phyloP scores from a whole-genome alignment of 371 early-diverging fungal species.

The Furculomyces boomerangus region DNA sequence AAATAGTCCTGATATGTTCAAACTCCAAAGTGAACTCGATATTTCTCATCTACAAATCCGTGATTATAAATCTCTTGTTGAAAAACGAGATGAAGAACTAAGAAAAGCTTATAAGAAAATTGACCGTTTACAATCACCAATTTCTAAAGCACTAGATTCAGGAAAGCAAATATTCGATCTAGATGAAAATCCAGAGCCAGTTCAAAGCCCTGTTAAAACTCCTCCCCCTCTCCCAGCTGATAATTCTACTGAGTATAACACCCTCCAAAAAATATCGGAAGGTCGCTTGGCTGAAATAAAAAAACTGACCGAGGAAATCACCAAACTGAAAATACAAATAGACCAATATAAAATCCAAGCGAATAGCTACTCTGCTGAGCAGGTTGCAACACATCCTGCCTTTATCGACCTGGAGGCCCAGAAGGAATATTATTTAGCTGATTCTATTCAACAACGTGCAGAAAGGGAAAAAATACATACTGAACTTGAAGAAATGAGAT shows the following conservation, averaged over 20 bases:
- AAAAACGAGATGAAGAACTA: constrained; percentile 19
- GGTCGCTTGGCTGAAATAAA: constrained; percentile 35
- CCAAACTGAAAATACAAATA: constrained; percentile 25
- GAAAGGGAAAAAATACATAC: constrained; percentile 27
- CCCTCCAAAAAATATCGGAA: constrained; percentile 18
- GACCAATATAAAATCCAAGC: constrained; percentile 32
- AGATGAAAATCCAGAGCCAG: neutral
- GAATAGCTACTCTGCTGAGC: constrained; percentile 26
- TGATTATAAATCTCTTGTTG: constrained; percentile 22
- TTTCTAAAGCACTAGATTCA: constrained; percentile 7
- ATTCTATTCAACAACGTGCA: constrained; percentile 28
- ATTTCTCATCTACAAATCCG: constrained; percentile 10
- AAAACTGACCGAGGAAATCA: constrained; percentile 26
- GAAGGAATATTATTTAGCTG: constrained; percentile 28
- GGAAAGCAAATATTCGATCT: neutral
- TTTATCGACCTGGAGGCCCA: constrained; percentile 32
- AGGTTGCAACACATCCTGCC: constrained; percentile 21
- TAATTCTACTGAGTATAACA: constrained; percentile 1
- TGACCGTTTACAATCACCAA: constrained; percentile 15
- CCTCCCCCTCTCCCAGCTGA: neutral
- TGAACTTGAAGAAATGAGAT: constrained; percentile 54
- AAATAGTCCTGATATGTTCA: constrained; percentile 7
- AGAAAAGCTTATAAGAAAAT: constrained; percentile 14
- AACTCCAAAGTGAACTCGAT: constrained; percentile 12
- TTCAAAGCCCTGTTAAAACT: neutral